Conservation (phyloP, 2,329 filamentous ascomycete genomes). For the Hypocreales sp. region DNA sequence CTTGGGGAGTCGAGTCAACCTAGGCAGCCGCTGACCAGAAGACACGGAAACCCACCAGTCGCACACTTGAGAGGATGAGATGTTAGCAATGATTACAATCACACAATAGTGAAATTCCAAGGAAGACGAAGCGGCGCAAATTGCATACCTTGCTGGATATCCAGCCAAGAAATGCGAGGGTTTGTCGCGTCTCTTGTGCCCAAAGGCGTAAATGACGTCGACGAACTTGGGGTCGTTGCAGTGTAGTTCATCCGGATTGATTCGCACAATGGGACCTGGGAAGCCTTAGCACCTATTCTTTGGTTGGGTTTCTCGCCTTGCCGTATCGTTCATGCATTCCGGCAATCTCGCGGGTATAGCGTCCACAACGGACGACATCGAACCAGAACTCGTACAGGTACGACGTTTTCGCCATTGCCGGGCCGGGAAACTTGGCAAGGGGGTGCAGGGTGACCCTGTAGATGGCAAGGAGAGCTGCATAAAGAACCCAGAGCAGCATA, state of each 20-base stretch:
- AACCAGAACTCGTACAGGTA: conserved; percentile 11
- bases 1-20: too few relatives aligned
- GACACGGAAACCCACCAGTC: too few relatives aligned
- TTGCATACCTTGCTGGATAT: neutral
- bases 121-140: too few relatives aligned
- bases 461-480: too few relatives aligned
- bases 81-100: too few relatives aligned
- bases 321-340: conserved; percentile 11
- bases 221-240: conserved; percentile 1
- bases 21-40: too few relatives aligned
- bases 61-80: too few relatives aligned
- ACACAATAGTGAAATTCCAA: neutral
- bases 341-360: conserved; percentile 7
- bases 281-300: neutral
- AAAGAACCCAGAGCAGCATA: too few relatives aligned
- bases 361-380: conserved; percentile 7
- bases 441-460: conserved; percentile 7
- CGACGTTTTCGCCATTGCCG: conserved; percentile 8
- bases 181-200: neutral
- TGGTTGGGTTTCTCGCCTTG: neutral
- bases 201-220: conserved; percentile 1
- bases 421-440: conserved; percentile 7
- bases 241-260: conserved; percentile 3
- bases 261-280: conserved; percentile 3
- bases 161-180: neutral